Evolutionary conservation across 1,139 yeast genomes (phyloP), one percentile per base, ranked within the genome.

Genomic region (Sugiyamaella japonica): DNA sequence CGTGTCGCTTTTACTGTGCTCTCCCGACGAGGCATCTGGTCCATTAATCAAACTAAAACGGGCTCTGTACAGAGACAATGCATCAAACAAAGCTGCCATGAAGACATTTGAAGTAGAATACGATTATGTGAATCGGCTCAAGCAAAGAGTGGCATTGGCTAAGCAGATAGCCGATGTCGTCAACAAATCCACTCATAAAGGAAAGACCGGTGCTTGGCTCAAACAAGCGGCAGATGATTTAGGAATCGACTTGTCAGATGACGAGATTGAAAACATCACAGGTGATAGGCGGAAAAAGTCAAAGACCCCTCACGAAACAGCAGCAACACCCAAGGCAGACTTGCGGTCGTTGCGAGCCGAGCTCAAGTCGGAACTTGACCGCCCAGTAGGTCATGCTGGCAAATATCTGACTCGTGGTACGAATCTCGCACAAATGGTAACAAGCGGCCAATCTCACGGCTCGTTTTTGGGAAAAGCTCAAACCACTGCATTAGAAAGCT

Each of bases 151-250:
- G 31, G 71, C 70, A 12, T 64, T 90, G 44, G 89, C 97, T 3
- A 78, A 85, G 32, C 80, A 83, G 64, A 76, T 95, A 52, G 90
- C 95, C 0, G 95, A 89, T 62, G 77, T 87, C 16, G 81, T 81
- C 46, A 75, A 85, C 16, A 78, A 85, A 0, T 74, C 81, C 10
- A 76, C 82, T 10, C 81, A 87, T 2, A 73, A 84, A 46, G 79
- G 80, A 39, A 89, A 89, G 65, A 95, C 88, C 62, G 83, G 82
- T 55, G 76, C 82, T 28, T 91, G 98, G 97, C 76, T 90, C 56
- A 80, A 82, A 57, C 85, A 89, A 66, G 97, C 97, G 0, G 99
- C 98, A 0, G 95, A 86, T 51, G 99, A 93, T 55, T 76, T 95
- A 54, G 99, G 97, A 4, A 74, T 91, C 34, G 95, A 86, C 44